Evolutionary conservation across 2,329 filamentous ascomycete species (phyloP).

Genomic region (Aspergillus pseudoglaucus): DNA sequence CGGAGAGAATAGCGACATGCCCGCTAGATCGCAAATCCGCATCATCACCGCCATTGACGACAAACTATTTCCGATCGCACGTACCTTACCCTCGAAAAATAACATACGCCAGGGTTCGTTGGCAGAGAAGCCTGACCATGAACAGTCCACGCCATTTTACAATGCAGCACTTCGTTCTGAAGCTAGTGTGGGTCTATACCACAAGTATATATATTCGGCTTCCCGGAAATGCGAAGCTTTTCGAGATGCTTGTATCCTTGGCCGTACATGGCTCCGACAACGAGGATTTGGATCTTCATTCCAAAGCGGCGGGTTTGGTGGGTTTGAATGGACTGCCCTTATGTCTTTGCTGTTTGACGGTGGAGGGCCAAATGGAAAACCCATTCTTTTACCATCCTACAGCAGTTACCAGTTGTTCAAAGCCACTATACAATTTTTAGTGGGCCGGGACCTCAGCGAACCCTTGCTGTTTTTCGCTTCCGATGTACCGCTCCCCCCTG

Average conservation of each 20-base stretch:
- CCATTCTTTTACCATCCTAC: slow-evolving; percentile 69
- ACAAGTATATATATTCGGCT: slow-evolving; percentile 66
- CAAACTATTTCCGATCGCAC: slow-evolving; percentile 62
- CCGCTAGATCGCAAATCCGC: slow-evolving; percentile 55
- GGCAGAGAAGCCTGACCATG: slow-evolving; percentile 28
- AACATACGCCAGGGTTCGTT: slow-evolving; percentile 56
- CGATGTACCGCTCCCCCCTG: slow-evolving; percentile 30
- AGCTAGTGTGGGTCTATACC: slow-evolving; percentile 63
- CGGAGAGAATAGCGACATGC: slow-evolving; percentile 28
- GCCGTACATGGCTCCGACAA: slow-evolving; percentile 82
- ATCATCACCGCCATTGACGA: slow-evolving; percentile 70
- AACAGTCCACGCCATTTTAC: slow-evolving; percentile 71
- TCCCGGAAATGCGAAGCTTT: slow-evolving; percentile 66
- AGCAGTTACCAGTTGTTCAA: slow-evolving; percentile 95
- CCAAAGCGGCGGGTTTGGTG: slow-evolving; percentile 77
- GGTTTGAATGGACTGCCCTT: slow-evolving; percentile 83
- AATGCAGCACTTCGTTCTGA: slow-evolving; percentile 81
- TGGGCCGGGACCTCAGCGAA: slow-evolving; percentile 65
- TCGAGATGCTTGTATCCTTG: slow-evolving; percentile 76
- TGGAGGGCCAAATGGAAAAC: slow-evolving; percentile 65
- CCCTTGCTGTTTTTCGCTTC: slow-evolving; percentile 46
- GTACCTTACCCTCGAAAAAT: slow-evolving; percentile 63
- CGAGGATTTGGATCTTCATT: slow-evolving; percentile 68
- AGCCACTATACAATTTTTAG: slow-evolving; percentile 80
- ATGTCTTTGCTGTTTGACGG: slow-evolving; percentile 73